Evolutionary conservation across 306 rosid species (phyloP).

Genomic region (Lathyrus tuberosus): DNA sequence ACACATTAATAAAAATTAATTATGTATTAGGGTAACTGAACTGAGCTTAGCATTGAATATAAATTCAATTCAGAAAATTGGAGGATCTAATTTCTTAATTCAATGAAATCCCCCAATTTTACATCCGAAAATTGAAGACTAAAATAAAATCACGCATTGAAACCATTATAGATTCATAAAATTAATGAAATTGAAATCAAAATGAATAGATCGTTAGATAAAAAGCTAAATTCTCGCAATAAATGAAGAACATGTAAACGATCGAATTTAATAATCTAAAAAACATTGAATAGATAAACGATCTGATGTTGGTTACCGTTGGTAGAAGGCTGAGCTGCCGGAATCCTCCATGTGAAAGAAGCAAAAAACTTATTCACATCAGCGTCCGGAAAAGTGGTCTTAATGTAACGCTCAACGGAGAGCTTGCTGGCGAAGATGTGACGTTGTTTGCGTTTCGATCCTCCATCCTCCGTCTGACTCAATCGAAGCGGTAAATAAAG

Average conservation of each 20-base stretch:
- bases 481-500: conserved; percentile 67
- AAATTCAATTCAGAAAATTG: neutral
- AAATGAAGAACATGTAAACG: neutral
- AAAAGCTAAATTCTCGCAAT: neutral
- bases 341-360: conserved; percentile 83
- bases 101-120: neutral
- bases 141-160: neutral
- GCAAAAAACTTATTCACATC: conserved; percentile 60
- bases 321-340: conserved; percentile 39
- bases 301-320: conserved; percentile 37
- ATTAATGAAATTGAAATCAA: neutral
- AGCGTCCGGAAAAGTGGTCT: conserved; percentile 46
- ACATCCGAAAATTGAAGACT: neutral
- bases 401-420: conserved; percentile 64
- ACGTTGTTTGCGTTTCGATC: conserved; percentile 31
- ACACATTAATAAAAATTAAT: neutral
- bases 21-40: too few species aligned
- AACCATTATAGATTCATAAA: neutral
- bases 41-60: conserved; percentile 9
- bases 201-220: neutral
- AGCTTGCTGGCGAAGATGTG: conserved; percentile 73
- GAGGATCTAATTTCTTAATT: neutral
- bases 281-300: neutral
- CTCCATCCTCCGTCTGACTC: neutral
- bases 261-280: neutral